These are phyloP conservation scores for Talaromyces sp. DNA, from an alignment of 2,329 filamentous ascomycete species.

Conservation along the genomic window DNA sequence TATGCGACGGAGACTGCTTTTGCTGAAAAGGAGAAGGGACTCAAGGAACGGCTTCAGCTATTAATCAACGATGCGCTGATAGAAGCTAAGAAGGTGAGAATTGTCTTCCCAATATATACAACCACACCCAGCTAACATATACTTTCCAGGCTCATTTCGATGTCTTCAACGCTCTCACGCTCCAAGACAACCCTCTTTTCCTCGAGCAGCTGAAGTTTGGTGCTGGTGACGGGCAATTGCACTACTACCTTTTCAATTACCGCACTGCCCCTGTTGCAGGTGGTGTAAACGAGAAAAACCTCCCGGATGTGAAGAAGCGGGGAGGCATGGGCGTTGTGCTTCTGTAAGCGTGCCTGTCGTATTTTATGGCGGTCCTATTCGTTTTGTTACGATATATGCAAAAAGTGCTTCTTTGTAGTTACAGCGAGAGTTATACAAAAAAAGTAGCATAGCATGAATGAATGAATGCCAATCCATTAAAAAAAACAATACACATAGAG, in stretches of 20 bases:
- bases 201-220: constrained; percentile 92
- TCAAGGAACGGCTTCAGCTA: constrained; percentile 74
- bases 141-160: constrained; percentile 67
- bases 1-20: constrained; percentile 84
- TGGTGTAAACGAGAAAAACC: constrained; percentile 74
- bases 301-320: constrained; percentile 68
- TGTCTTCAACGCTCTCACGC: constrained; percentile 91
- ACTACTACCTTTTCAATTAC: constrained; percentile 99
- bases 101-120: neutral
- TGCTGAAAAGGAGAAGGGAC: constrained; percentile 45
- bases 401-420: neutral
- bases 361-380: neutral
- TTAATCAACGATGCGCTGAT: constrained; percentile 83
- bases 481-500: neutral
- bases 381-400: neutral
- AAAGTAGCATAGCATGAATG: neutral
- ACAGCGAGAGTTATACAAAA: neutral
- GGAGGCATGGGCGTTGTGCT: constrained; percentile 90
- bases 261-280: constrained; percentile 78
- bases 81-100: constrained; percentile 67
- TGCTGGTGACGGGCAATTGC: constrained; percentile 85
- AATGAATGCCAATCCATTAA: neutral
- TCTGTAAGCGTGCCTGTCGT: constrained; percentile 44
- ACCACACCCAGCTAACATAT: neutral
- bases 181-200: constrained; percentile 93